These are phyloP conservation scores for Silene noctiflora DNA, from an alignment of 179 eudicot genomes.

Conservation along the genomic window DNA sequence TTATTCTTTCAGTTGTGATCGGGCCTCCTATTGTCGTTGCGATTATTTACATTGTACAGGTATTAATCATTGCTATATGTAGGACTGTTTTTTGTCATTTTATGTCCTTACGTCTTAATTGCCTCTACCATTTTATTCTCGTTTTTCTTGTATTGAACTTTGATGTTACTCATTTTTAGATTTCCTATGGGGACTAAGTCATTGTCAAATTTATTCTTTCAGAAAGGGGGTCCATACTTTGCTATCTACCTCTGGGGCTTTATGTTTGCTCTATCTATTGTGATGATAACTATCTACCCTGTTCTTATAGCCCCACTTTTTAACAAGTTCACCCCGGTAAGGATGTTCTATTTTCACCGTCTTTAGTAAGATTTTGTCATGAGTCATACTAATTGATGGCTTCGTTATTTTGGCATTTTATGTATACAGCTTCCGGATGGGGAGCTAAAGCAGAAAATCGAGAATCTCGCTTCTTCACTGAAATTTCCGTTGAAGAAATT, in stretches of 20 bases:
- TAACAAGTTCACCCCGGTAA: slow-evolving; percentile 95
- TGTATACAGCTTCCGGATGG: slow-evolving; percentile 83
- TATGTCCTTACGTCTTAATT: background rate
- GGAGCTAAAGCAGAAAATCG: slow-evolving; percentile 75
- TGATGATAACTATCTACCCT: slow-evolving; percentile 96
- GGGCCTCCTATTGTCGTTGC: slow-evolving; percentile 99
- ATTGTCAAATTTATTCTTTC: slow-evolving; percentile 34
- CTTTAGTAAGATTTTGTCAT: background rate
- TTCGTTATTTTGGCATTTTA: slow-evolving; percentile 17
- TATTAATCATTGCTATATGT: slow-evolving; percentile 22
- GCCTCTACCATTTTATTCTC: background rate
- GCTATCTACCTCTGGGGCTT: slow-evolving; percentile 97
- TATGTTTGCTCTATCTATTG: slow-evolving; percentile 77
- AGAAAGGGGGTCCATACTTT: slow-evolving; percentile 99
- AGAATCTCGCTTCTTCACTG: slow-evolving; percentile 79
- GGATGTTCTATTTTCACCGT: slow-evolving; percentile 23
- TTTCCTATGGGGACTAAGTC: slow-evolving; percentile 2
- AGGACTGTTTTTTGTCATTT: background rate
- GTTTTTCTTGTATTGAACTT: background rate
- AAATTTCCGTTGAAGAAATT: slow-evolving; percentile 88
- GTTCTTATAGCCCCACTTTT: slow-evolving; percentile 89
- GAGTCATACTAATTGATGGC: background rate
- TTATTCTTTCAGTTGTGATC: slow-evolving; percentile 54
- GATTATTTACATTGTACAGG: slow-evolving; percentile 89
- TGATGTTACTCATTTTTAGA: background rate